These are phyloP conservation scores for Quercus wislizeni DNA, from an alignment of 306 rosid genomes.

Conservation along the genomic window DNA sequence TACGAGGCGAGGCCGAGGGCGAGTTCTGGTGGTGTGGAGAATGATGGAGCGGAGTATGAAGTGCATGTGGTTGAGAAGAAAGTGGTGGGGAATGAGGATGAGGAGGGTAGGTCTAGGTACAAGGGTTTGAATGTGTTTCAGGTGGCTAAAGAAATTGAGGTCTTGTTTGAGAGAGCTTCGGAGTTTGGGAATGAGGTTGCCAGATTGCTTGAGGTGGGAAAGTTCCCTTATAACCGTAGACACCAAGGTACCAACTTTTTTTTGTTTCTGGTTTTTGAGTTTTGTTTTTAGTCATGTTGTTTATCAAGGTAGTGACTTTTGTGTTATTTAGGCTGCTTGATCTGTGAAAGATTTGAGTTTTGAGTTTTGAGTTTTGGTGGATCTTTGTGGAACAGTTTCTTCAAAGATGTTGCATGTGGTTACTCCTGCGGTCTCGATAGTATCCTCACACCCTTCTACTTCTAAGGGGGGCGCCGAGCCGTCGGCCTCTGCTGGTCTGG, in stretches of 20 bases:
- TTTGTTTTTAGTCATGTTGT: neutral
- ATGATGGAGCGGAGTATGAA: slow-evolving; percentile 49
- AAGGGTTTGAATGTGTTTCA: slow-evolving; percentile 58
- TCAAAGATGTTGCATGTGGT: slow-evolving; percentile 68
- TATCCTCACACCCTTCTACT: slow-evolving; percentile 69
- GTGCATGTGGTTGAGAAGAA: slow-evolving; percentile 68
- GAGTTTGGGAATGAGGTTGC: slow-evolving; percentile 73
- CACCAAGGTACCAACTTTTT: slow-evolving; percentile 32
- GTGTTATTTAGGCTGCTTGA: slow-evolving; percentile 5
- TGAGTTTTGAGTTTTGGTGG: slow-evolving; percentile 7
- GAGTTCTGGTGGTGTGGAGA: slow-evolving; percentile 11
- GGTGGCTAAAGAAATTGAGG: slow-evolving; percentile 71
- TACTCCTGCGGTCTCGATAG: slow-evolving; percentile 52
- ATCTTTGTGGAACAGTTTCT: slow-evolving; percentile 49
- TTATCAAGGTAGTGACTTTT: neutral
- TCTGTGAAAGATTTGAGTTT: neutral
- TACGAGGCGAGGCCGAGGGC: slow-evolving; percentile 46
- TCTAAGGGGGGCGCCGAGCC: slow-evolving; percentile 48
- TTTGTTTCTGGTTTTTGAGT: neutral
- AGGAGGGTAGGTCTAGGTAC: slow-evolving; percentile 37
- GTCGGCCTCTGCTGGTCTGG: slow-evolving; percentile 37
- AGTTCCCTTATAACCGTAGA: slow-evolving; percentile 59
- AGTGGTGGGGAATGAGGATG: slow-evolving; percentile 59
- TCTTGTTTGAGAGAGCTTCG: slow-evolving; percentile 74
- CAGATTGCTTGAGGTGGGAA: slow-evolving; percentile 78